phyloP scores from a whole-genome alignment of 371 early-diverging fungal genomes.

The Mortierella sp. region DNA sequence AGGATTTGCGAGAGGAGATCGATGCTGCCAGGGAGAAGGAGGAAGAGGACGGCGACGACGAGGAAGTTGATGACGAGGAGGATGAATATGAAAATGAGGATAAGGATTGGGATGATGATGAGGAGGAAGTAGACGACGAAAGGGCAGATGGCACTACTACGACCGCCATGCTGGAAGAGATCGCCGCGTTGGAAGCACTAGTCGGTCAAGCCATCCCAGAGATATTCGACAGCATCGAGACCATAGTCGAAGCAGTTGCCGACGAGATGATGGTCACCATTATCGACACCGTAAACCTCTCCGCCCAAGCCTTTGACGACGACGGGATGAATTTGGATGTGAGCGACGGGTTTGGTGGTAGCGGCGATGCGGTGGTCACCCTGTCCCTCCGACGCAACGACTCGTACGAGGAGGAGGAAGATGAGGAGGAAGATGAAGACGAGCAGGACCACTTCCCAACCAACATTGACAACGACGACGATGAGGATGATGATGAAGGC shows the following conservation, averaged over 20 bases:
- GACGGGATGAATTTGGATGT: slow-evolving; percentile 1
- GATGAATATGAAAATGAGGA: slow-evolving; percentile 9
- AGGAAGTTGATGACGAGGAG: neutral
- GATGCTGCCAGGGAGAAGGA: neutral
- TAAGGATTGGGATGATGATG: neutral
- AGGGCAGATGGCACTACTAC: neutral
- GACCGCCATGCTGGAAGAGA: neutral
- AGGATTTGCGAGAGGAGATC: neutral
- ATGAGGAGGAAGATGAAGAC: slow-evolving; percentile 21
- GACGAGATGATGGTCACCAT: too few species aligned
- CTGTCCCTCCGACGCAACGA: neutral
- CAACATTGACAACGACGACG: neutral
- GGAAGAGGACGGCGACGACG: neutral
- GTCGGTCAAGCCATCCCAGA: neutral
- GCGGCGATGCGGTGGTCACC: neutral
- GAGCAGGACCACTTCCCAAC: slow-evolving; percentile 16
- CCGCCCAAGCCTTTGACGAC: too few species aligned
- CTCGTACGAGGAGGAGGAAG: neutral
- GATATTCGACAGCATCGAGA: neutral
- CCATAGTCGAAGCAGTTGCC: too few species aligned
- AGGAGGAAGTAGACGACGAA: neutral
- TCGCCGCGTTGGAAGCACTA: neutral
- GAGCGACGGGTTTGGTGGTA: neutral
- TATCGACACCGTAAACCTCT: too few species aligned
- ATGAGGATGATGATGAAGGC: neutral